Evolutionary conservation across 345 rosid species (phyloP), one percentile per base, ranked within the genome.

Genomic region (Dipteronia sinensis): DNA sequence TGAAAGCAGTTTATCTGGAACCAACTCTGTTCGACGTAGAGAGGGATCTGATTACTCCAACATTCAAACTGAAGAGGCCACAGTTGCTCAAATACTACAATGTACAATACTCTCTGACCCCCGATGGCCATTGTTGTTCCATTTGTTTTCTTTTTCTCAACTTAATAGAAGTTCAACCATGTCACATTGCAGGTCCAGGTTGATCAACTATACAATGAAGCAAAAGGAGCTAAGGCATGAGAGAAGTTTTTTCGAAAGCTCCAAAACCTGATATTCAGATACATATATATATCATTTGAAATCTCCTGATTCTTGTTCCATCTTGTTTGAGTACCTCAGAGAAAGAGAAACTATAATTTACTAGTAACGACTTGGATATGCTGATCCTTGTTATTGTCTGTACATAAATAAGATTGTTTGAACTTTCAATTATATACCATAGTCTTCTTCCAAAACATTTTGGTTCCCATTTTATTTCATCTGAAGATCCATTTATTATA

Each of bases 11-110:
- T 71, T 84, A 94, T 78, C 79, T 96, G 86, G 99, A 94, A 78
- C 93, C 97, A 20, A 84, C 55, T 59, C 94, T 85, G 10, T 94
- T 96, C 74, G 95, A 92, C 84, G 90, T 96, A 53, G 98, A 89
- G 77, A 86, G 95, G 83, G 96, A 94, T 78, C 83, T 96, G 78
- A 75, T 94, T 74, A 96, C 97, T 40, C 98, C 98, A 42, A 94
- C 99, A 13, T 91, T 91, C 75, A 96, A 96, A 81, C 73, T 94
- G 74, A 96, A 94, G 87, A 91, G 99, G 82, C 97, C 99, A 4
- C 97, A 96, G 71, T 84, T 94, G 62, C 97, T 96, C 75, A 86
- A 88, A 77, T 83, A 82, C 78, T 96, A 96, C 88, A 89, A 91
- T 97, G 99, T 90, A 27, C 38, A 34, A 34, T 34, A 34, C 38